phyloP scores from a whole-genome alignment of 768 basidiomycete species.

The Lentinula guzmanii region DNA sequence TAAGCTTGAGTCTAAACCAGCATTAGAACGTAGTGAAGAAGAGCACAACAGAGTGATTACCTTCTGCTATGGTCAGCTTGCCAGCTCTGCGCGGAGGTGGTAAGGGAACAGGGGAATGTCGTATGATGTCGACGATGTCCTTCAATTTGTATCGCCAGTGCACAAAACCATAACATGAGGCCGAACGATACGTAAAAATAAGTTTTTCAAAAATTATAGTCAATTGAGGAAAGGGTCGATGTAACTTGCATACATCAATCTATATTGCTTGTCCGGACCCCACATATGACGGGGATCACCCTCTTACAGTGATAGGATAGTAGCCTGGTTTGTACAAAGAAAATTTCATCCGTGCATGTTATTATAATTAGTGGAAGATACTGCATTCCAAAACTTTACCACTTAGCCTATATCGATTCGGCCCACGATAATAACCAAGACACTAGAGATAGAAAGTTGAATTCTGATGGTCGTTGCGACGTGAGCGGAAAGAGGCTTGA shows the following conservation, averaged over 20 bases:
- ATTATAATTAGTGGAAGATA: too few species aligned
- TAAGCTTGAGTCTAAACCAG: background rate
- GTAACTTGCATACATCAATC: conserved; percentile 44
- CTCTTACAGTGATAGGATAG: too few species aligned
- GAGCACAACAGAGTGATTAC: background rate
- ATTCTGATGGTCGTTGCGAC: too few species aligned
- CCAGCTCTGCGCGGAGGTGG: background rate
- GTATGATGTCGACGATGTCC: background rate
- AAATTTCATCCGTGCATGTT: too few species aligned
- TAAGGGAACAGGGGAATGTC: background rate
- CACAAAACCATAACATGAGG: background rate
- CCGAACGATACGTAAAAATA: background rate
- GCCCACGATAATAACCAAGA: conserved; percentile 33
- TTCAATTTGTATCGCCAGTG: background rate
- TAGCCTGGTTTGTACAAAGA: too few species aligned
- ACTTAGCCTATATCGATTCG: conserved; percentile 38
- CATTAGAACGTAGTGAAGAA: background rate
- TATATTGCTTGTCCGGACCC: too few species aligned
- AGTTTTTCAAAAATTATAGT: background rate
- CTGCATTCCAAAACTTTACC: too few species aligned
- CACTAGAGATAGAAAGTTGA: too few species aligned
- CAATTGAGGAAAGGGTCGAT: background rate
- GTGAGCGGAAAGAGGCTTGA: too few species aligned
- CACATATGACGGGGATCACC: too few species aligned
- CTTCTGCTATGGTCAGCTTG: background rate